A percentile compares a stretch with the other conserved stretches of the same genome.
Conservation (phyloP, 2,329 filamentous ascomycete genomes). For the Conoideocrella luteorostrata region DNA sequence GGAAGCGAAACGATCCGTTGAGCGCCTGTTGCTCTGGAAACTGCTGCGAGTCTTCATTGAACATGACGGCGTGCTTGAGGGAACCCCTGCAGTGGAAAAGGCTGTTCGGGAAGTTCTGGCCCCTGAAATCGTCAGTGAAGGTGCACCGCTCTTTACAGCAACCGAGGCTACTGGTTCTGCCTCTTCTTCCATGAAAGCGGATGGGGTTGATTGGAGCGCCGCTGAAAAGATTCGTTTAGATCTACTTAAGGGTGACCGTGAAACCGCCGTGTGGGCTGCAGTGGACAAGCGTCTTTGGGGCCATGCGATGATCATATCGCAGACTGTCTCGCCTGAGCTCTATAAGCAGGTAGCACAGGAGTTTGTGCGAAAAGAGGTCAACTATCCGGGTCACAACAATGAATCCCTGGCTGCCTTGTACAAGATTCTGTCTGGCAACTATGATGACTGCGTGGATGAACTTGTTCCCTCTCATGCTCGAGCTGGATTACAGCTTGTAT, state of each 20-base stretch:
- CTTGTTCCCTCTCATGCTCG: constrained; percentile 88
- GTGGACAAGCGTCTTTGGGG: constrained; percentile 94
- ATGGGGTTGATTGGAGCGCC: constrained; percentile 62
- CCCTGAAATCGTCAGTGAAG: constrained; percentile 36
- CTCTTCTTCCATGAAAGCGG: constrained; percentile 42
- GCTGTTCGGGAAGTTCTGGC: constrained; percentile 70
- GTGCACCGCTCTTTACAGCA: constrained; percentile 17
- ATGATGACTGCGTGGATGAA: constrained; percentile 91
- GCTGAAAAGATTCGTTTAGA: constrained; percentile 67
- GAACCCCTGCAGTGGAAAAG: constrained; percentile 62
- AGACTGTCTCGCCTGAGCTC: constrained; percentile 68
- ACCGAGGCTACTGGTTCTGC: constrained; percentile 19
- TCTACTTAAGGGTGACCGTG: constrained; percentile 74
- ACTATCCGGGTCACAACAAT: constrained; percentile 69
- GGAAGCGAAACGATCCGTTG: constrained; percentile 65
- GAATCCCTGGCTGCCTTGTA: constrained; percentile 89
- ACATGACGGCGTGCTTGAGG: constrained; percentile 76
- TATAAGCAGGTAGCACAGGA: constrained; percentile 94
- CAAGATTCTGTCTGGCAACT: constrained; percentile 87
- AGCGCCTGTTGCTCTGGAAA: constrained; percentile 83
- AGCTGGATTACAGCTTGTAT: constrained; percentile 86
- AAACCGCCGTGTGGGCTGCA: constrained; percentile 88
- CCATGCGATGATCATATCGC: constrained; percentile 86
- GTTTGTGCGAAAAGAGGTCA: constrained; percentile 92
- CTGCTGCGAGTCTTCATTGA: constrained; percentile 77